A percentile compares a stretch with the other conserved stretches of the same genome.
Evolutionary conservation across 176 grass and related monocot genomes (phyloP).

Genomic region (Triticum urartu): DNA sequence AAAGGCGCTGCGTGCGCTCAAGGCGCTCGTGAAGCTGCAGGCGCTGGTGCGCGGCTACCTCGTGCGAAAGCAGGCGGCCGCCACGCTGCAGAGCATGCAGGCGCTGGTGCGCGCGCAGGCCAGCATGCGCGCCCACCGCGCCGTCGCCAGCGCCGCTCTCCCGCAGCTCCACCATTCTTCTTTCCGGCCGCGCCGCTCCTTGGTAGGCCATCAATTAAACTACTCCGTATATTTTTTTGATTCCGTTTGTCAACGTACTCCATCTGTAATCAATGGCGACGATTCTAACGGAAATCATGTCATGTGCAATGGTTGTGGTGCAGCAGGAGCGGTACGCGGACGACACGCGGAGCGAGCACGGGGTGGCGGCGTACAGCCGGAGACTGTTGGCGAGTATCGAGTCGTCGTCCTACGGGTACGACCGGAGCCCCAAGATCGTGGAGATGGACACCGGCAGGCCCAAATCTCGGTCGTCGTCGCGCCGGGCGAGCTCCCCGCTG

Average conservation of each 20-base stretch:
- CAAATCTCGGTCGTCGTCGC: slow-evolving; percentile 70
- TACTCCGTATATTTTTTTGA: background rate
- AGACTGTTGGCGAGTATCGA: slow-evolving; percentile 74
- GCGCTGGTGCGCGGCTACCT: slow-evolving; percentile 85
- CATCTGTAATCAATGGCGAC: background rate
- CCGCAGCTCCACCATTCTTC: slow-evolving; percentile 49
- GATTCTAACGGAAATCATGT: background rate
- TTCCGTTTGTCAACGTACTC: background rate
- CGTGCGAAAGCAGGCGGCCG: slow-evolving; percentile 76
- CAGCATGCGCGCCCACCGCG: slow-evolving; percentile 50
- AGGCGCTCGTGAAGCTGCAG: slow-evolving; percentile 90
- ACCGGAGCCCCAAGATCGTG: slow-evolving; percentile 91
- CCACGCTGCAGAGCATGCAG: slow-evolving; percentile 84
- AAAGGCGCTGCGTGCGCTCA: slow-evolving; percentile 91
- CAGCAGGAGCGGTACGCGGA: slow-evolving; percentile 64
- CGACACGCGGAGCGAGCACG: slow-evolving; percentile 75
- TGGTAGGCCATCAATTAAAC: slow-evolving; percentile 24
- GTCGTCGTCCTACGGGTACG: slow-evolving; percentile 65
- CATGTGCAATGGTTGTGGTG: background rate
- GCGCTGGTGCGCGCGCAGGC: slow-evolving; percentile 86
- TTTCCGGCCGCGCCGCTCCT: slow-evolving; percentile 36
- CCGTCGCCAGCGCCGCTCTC: slow-evolving; percentile 17
- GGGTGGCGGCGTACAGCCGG: slow-evolving; percentile 50
- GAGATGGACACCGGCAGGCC: slow-evolving; percentile 85
- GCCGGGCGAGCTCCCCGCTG: slow-evolving; percentile 51